Base-by-base conservation (phyloP, 177 flowering plant species). In the Vitis hybrid region DNA sequence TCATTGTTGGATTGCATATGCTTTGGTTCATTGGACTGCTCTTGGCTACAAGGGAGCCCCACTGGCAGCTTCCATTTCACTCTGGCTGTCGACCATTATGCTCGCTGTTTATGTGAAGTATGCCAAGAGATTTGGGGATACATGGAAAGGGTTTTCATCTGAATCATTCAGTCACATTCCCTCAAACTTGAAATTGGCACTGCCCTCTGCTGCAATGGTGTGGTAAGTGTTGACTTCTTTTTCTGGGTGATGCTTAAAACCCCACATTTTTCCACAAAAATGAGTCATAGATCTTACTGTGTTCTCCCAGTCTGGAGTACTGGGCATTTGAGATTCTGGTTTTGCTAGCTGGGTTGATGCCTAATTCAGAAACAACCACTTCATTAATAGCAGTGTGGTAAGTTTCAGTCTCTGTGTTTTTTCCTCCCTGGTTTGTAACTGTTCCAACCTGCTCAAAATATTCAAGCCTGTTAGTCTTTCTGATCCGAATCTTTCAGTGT, bases 261-360 rank as follows among this genome's bases (percentile, higher is more conserved):
- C 60, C 10, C 18, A 11, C 22, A 2, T n/a, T 57, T 53, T 53
- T 22, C 20, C 7, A 39, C 45, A 5, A 20, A n/a, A 13, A 18
- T 29, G 29, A 26, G 29, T 19, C 19, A 13, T 39, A 4, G 8
- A 7, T 39, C 8, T 55, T 20, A 19, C n/a, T 15, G 20, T 65
- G 5, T 69, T 76, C 45, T 62, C 12, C 39, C 83, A 95, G 99
- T 75, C 78, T 95, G 77, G 99, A 95, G 72, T 87, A 87, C 69
- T 95, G 99, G 96, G 97, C 98, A 33, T 93, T 89, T 62, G 99
- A 95, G 85, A 71, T 95, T 76, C 80, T 95, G 55, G 99, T 95
- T 67, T 69, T 95, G 68, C 70, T 93, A 52, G 97, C 99, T 0
- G 99, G 99, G 56, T 19, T 95, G 68, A 80, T 90, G 89, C 90